Conservation (phyloP, 1,284 basidiomycete genomes). For the Apiotrichum brassicae region DNA sequence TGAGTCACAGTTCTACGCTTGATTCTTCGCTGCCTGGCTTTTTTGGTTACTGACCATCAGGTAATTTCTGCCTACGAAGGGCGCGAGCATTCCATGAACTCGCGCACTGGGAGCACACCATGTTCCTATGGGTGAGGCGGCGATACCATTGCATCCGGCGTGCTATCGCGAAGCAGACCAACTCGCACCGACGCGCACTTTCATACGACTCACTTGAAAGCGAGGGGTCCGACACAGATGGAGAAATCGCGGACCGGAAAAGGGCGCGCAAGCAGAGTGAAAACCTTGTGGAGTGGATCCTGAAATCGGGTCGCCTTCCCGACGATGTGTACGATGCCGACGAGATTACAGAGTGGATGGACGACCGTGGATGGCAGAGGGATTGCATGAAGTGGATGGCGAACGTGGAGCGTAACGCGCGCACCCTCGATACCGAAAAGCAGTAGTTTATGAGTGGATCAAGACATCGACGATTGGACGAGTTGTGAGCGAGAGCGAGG, state of each 20-base stretch:
- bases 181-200: neutral
- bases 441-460: too few species aligned
- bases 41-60: too few species aligned
- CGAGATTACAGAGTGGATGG: constrained; percentile 72
- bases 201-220: neutral
- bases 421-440: neutral
- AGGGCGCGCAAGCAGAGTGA: constrained; percentile 2
- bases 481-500: too few species aligned
- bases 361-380: constrained; percentile 59
- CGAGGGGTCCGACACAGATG: constrained; percentile 20
- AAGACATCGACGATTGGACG: too few species aligned
- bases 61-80: constrained; percentile 1
- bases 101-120: constrained; percentile 36
- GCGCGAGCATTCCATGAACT: constrained; percentile 31
- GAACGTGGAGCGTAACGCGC: neutral
- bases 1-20: neutral
- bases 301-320: constrained; percentile 18
- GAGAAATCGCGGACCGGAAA: constrained; percentile 9
- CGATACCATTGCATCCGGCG: constrained; percentile 31
- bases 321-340: constrained; percentile 55
- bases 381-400: neutral
- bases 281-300: constrained; percentile 11
- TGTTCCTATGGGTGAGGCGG: constrained; percentile 23
- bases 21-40: neutral
- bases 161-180: constrained; percentile 9